These are phyloP conservation scores for Funneliformis mosseae DNA, from an alignment of 192 early-diverging fungal species.

Conservation along the genomic window DNA sequence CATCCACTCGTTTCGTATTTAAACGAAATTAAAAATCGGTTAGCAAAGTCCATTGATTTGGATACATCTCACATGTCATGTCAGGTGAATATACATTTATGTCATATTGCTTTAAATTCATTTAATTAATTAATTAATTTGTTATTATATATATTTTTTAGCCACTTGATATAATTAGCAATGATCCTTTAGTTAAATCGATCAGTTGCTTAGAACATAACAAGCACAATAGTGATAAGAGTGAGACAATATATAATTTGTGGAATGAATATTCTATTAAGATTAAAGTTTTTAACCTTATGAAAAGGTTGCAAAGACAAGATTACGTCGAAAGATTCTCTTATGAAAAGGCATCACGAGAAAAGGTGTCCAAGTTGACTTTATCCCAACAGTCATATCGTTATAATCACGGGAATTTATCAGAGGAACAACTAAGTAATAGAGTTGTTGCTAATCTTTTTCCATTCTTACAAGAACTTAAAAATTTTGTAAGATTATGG, in stretches of 20 bases:
- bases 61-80: not conserved
- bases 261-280: conserved; percentile 20
- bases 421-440: conserved; percentile 49
- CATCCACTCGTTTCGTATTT: not conserved
- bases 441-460: conserved; percentile 47
- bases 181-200: conserved; percentile 1
- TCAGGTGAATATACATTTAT: conserved; percentile 7
- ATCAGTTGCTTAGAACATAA: not conserved
- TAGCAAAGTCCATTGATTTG: not conserved
- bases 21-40: conserved; percentile 10
- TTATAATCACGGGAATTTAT: conserved; percentile 43
- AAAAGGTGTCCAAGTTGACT: conserved; percentile 39
- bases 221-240: not conserved
- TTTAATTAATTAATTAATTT: not conserved
- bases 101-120: not conserved
- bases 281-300: conserved; percentile 32
- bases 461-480: conserved; percentile 42
- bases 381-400: conserved; percentile 48
- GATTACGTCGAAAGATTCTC: conserved; percentile 37
- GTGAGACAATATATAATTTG: not conserved
- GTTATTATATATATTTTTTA: not conserved
- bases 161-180: conserved; percentile 24
- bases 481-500: conserved; percentile 32
- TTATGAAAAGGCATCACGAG: conserved; percentile 22
- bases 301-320: conserved; percentile 34